Evolutionary conservation across 2,329 filamentous ascomycete genomes (phyloP).

Genomic region (Aspergillus transmontanensis): DNA sequence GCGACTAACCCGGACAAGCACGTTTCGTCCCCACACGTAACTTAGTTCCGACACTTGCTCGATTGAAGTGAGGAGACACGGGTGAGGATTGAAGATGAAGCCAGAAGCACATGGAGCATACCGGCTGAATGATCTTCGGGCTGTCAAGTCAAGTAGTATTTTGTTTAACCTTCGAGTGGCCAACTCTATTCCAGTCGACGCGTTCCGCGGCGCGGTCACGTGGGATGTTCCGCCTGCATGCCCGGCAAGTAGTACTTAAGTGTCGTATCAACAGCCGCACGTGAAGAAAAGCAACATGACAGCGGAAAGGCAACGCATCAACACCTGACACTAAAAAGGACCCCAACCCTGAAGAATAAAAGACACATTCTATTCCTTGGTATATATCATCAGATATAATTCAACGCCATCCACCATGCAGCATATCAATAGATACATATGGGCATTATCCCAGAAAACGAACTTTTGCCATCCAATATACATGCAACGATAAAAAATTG

Average conservation of each 20-base stretch:
- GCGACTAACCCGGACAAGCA: slow-evolving; percentile 5
- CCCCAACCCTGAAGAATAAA: not conserved
- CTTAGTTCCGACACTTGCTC: slow-evolving; percentile 9
- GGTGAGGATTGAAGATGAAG: slow-evolving; percentile 3
- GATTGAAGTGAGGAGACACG: slow-evolving; percentile 5
- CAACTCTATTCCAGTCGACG: slow-evolving; percentile 21
- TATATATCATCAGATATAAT: slow-evolving; percentile 15
- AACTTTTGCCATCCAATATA: slow-evolving; percentile 24
- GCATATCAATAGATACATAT: slow-evolving; percentile 23
- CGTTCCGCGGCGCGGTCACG: slow-evolving; percentile 38
- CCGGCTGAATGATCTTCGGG: slow-evolving; percentile 7
- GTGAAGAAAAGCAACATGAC: not conserved
- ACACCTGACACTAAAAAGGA: not conserved
- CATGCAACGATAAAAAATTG: slow-evolving; percentile 21
- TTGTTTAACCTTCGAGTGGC: slow-evolving; percentile 2
- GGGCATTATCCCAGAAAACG: slow-evolving; percentile 14
- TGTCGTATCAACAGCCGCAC: not conserved
- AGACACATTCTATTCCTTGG: slow-evolving; percentile 10
- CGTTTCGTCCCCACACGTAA: slow-evolving; percentile 13
- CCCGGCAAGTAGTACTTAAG: not conserved
- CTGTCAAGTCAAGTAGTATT: not conserved
- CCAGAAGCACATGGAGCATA: slow-evolving; percentile 12
- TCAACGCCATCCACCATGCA: slow-evolving; percentile 29
- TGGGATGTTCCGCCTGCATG: slow-evolving; percentile 14
- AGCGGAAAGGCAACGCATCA: not conserved